Evolutionary conservation across 345 rosid genomes (phyloP).

Genomic region (Zanthoxylum bungeanum): DNA sequence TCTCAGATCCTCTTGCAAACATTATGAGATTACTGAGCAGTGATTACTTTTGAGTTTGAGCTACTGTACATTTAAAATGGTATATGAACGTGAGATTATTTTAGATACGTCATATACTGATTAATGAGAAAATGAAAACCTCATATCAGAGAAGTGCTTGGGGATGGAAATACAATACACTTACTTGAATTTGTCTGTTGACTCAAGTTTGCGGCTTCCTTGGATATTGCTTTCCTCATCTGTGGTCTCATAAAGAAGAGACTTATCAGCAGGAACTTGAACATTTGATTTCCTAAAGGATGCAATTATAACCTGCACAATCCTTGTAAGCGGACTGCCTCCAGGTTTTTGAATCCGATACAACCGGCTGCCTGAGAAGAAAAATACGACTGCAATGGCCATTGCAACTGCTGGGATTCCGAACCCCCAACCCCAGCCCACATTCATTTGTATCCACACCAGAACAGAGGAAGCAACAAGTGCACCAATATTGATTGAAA

Average conservation of each 20-base stretch:
- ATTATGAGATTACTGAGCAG: not conserved
- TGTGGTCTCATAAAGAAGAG: slow-evolving; percentile 65
- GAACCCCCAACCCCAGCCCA: slow-evolving; percentile 97
- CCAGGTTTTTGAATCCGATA: slow-evolving; percentile 85
- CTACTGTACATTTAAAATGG: not conserved
- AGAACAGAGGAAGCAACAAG: slow-evolving; percentile 82
- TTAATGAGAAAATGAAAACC: not conserved
- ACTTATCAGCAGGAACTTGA: slow-evolving; percentile 64
- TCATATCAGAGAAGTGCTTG: not conserved
- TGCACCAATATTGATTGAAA: slow-evolving; percentile 86
- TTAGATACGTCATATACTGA: not conserved
- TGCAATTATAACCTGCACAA: slow-evolving; percentile 76
- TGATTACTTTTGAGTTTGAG: not conserved
- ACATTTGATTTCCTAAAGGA: slow-evolving; percentile 62
- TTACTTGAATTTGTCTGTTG: slow-evolving; percentile 67
- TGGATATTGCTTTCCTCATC: slow-evolving; percentile 64
- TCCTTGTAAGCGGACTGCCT: slow-evolving; percentile 89
- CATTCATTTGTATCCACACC: slow-evolving; percentile 97
- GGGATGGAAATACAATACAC: not conserved
- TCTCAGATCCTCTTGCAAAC: not conserved
- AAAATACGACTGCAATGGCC: slow-evolving; percentile 75
- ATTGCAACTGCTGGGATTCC: slow-evolving; percentile 85
- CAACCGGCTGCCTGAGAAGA: slow-evolving; percentile 66
- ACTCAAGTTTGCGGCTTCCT: slow-evolving; percentile 84
- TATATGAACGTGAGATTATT: not conserved